Conservation (phyloP, 208 protist species). For the Acanthamoeba royreba region DNA sequence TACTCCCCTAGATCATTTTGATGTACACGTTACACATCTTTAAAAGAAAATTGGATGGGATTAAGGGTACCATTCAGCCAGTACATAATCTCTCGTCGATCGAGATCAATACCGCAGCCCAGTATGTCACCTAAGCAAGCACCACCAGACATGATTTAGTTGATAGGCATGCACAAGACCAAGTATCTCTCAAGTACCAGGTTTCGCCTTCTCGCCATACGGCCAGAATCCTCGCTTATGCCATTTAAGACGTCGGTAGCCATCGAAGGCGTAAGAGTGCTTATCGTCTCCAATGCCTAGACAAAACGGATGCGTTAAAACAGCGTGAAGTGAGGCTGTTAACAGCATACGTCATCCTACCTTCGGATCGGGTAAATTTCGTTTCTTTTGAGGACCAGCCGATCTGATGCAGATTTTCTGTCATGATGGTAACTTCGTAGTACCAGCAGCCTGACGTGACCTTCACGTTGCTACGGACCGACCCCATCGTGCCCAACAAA, state of each 20-base stretch:
- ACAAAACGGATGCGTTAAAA: too few species aligned
- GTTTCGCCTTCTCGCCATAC: neutral
- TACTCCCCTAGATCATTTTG: neutral
- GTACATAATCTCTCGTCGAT: neutral
- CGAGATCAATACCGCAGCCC: neutral
- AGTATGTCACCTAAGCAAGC: neutral
- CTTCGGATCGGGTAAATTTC: slow-evolving; percentile 8
- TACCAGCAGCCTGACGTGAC: slow-evolving; percentile 20
- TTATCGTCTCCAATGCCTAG: neutral
- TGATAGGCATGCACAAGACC: too few species aligned
- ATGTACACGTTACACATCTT: too few species aligned
- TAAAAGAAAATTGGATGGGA: neutral
- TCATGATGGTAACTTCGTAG: neutral
- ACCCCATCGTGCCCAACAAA: slow-evolving; percentile 26
- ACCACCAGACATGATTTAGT: neutral
- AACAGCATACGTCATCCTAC: too few species aligned
- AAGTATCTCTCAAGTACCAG: neutral
- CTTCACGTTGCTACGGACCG: neutral
- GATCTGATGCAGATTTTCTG: neutral
- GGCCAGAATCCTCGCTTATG: neutral
- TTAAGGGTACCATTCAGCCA: neutral
- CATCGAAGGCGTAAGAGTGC: neutral
- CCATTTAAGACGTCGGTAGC: slow-evolving; percentile 2
- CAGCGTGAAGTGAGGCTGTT: too few species aligned
- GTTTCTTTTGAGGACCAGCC: neutral